Evolutionary conservation across 768 basidiomycete genomes (phyloP), one percentile per base, ranked within the genome.

Genomic region (Roridomyces roridus): DNA sequence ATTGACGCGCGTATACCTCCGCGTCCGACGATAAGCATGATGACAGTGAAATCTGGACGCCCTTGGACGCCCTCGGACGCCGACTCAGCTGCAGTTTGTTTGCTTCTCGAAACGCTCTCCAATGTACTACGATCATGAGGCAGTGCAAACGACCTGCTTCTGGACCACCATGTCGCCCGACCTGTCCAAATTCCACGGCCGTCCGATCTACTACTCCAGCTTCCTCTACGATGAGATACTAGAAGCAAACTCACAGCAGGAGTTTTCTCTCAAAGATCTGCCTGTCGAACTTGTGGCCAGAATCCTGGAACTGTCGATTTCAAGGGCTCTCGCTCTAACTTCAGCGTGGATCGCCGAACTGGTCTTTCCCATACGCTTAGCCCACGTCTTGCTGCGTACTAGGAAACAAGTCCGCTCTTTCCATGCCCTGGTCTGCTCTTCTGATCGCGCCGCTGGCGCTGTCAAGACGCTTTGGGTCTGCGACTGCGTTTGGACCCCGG

Each of bases 381-480:
- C 25, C 1, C 44, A 54, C 18, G 28, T 40, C 18, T 29, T 31
- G 8, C n/a, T 44, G 6, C 40, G 21, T 46, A 34, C 40, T 5
- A 20, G 5, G 5, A 18, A n/a, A 5, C 24, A 25, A 2, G 5
- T 43, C 8, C 1, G 0, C 12, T 43, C 46, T 0, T 42, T 43
- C 25, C 4, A 48, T 8, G 20, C n/a, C 3, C 8, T 43, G 20
- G 24, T 42, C 5, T 43, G 39, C 1, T 17, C 17, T 7, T n/a
- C 15, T n/a, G 2, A 4, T 2, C 31, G 24, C 2, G 39, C 31
- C 18, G 46, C 39, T 10, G 18, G n/a, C 9, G 39, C 39, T 9
- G 46, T 48, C 15, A 24, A 21, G 18, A 48, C 29, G 2, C 40
- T 55, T 17, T 55, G 54, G 46, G 41, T 55, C 17, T 31, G 25